These are phyloP conservation scores for Viola pubescens DNA, from an alignment of 441 rosid genomes.

Conservation along the genomic window DNA sequence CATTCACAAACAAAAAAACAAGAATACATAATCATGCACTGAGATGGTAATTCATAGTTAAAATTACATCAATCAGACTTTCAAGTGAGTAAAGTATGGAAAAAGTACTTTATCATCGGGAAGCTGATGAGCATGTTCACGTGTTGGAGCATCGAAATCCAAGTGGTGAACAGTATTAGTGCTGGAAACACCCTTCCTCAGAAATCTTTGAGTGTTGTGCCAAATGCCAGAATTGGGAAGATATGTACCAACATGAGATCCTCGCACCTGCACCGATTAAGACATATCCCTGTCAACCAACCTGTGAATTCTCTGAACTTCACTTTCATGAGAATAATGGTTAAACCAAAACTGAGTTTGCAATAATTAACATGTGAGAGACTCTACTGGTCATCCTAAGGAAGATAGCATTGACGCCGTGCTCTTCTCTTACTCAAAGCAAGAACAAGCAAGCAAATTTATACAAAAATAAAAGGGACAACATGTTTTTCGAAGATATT, in stretches of 20 bases:
- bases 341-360: too few relatives aligned
- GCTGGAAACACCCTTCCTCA: constrained; percentile 52
- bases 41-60: constrained; percentile 9
- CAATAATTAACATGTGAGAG: too few relatives aligned
- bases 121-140: constrained; percentile 74
- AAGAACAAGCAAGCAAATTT: too few relatives aligned
- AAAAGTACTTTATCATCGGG: constrained; percentile 73
- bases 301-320: constrained; percentile 1
- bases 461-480: neutral
- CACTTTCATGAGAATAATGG: neutral
- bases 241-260: constrained; percentile 93
- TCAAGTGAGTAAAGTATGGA: neutral
- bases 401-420: too few relatives aligned
- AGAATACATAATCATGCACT: neutral
- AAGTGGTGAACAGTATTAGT: constrained; percentile 68
- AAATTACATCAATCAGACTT: constrained; percentile 10
- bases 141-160: constrained; percentile 99
- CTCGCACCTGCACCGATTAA: constrained; percentile 57
- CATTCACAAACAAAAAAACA: too few relatives aligned
- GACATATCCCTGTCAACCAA: constrained; percentile 11
- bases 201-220: constrained; percentile 85
- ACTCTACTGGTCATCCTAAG: too few relatives aligned
- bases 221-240: constrained; percentile 93
- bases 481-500: neutral
- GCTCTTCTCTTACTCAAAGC: too few relatives aligned